Base-by-base conservation (phyloP, 1,284 basidiomycete genomes). In the Trichosporon sp. region DNA sequence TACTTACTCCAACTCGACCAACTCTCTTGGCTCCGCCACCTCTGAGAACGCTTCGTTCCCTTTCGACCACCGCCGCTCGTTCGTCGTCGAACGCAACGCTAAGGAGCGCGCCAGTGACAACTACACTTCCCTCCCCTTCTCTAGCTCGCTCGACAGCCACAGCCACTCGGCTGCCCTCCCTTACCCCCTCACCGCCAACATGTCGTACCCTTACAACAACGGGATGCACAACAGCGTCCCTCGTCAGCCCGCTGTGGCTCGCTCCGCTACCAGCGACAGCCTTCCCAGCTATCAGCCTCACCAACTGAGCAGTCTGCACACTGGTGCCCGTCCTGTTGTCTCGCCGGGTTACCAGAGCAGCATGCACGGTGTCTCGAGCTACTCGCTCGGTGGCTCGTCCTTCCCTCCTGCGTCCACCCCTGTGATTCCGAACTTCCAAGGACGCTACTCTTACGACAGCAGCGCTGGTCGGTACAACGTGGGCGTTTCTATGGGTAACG, bases 211-310 rank as follows among this genome's bases (percentile, higher is more conserved):
- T 32, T 62, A 62, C 44, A 52, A 33, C 61, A 62, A 62, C 56
- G 33, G 61, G 34, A 44, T 61, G 14, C 31, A 36, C n/a, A 59
- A 49, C 33, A 56, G 46, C 21, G 56, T 60, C 46, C 33, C 56
- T 21, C 56, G 61, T 56, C 25, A 52, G 21, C 49, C 57, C 29
- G 46, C 67, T 33, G 33, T 59, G 4, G 56, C 58, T 27, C 67
- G 76, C 16, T 75, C 76, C 0, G 75, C 76, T 60, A 78, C 77
- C 16, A 72, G 69, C 25, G 77, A 78, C 52, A 76, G 77, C 6
- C 59, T 78, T 8, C 77, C 76, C 0, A 69, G 65, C 29, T 77
- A 73, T 60, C 68, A 70, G 21, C 59, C 60, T n/a, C 65, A 70
- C 27, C n/a, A 67, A 10, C 54, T 63, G 59, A 61, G 63, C 25